Evolutionary conservation across 2,329 filamentous ascomycete genomes (phyloP), one percentile per base, ranked within the genome.

Genomic region (Tolypocladium amazonense): DNA sequence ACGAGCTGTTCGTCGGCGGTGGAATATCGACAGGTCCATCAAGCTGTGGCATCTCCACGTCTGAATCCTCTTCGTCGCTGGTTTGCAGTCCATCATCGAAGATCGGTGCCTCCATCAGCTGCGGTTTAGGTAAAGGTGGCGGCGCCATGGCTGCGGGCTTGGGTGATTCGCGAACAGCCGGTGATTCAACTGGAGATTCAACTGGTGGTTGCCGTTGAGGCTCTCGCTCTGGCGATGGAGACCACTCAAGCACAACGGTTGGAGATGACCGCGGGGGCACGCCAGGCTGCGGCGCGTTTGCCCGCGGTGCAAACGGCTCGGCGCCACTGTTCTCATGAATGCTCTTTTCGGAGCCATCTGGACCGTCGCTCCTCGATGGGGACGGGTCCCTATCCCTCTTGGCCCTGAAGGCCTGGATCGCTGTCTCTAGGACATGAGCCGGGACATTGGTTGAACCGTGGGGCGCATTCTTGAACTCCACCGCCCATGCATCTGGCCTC

Each of bases 1-100:
- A 55, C 23, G 61, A 66, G 5, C 63, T 60, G 23, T 64, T 63
- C 5, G 58, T 57, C 37, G 62, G 50, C 23, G 64, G 58, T 4
- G 62, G 58, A 37, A 66, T 63, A 43, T 71, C 71, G 12, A 73
- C 62, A 20, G 68, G 62, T 8, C 37, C 53, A 45, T 64, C 60
- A 14, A 47, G 33, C 12, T 56, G 68, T 1, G 73, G 73, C 5
- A 74, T 62, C 41, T 69, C 68, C 55, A 70, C 68, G 55, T 76
- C 75, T n/a, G 75, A 60, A 11, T 75, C 72, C 18, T 75, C 72
- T 27, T 75, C 73, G 11, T 68, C 61, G 30, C 62, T 63, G 63
- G 62, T 67, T 4, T 52, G 56, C 2, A 43, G 33, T 1, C 38
- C 52, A 55, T 43, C 57, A 2, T 23, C 56, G 23, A 25, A 7